These are phyloP conservation scores for Wickerhamiella sorbophila DNA, from an alignment of 805 yeast species.

Conservation along the genomic window DNA sequence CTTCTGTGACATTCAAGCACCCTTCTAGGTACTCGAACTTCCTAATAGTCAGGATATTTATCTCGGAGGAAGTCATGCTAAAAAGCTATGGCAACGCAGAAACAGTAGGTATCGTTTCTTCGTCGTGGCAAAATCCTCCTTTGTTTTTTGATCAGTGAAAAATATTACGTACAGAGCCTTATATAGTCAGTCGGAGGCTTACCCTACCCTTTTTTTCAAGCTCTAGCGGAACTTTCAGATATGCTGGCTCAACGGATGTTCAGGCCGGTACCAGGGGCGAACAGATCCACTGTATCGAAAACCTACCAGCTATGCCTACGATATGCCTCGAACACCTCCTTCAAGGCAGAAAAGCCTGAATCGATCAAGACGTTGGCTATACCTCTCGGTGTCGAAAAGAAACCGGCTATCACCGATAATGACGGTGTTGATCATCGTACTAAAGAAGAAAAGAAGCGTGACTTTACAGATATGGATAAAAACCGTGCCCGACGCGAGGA, in stretches of 20 bases:
- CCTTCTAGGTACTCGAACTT: conserved; percentile 23
- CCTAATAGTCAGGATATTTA: conserved; percentile 24
- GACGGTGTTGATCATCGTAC: conserved; percentile 30
- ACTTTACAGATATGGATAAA: conserved; percentile 36
- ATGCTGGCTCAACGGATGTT: background rate
- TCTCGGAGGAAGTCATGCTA: conserved; percentile 23
- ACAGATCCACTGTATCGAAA: background rate
- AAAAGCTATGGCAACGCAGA: conserved; percentile 25
- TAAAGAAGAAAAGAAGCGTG: conserved; percentile 29
- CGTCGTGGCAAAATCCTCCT: conserved; percentile 28
- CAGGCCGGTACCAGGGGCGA: background rate
- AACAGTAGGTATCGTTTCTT: conserved; percentile 18
- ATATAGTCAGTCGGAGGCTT: background rate
- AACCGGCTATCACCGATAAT: conserved; percentile 30
- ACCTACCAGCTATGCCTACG: background rate
- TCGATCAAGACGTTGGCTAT: conserved; percentile 22
- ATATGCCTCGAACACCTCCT: conserved; percentile 1
- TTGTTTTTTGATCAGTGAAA: conserved; percentile 25
- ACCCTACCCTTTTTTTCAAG: background rate
- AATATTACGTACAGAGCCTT: conserved; percentile 1
- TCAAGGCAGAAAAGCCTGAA: conserved; percentile 16
- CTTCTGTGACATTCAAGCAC: conserved; percentile 24
- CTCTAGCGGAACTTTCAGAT: background rate
- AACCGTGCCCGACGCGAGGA: conserved; percentile 35
- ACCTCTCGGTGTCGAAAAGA: conserved; percentile 34